Conservation (phyloP, 345 rosid species). For the Jatropha curcas region DNA sequence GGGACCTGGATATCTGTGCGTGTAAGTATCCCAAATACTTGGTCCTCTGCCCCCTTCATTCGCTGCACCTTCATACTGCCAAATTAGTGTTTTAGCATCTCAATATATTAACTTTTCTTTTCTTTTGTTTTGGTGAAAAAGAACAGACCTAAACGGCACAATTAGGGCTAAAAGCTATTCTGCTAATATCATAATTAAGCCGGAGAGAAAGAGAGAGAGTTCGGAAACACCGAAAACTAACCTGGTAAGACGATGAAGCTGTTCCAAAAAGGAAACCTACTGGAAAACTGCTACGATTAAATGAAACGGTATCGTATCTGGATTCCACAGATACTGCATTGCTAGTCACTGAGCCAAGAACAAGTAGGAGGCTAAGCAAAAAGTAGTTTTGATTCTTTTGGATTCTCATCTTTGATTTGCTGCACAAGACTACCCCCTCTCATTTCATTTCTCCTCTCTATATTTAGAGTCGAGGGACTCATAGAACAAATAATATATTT, state of each 20-base stretch:
- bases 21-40: conserved; percentile 24
- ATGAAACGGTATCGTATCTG: neutral
- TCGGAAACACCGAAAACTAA: neutral
- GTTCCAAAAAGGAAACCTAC: conserved; percentile 20
- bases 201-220: too few species aligned
- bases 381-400: neutral
- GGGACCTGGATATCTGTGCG: conserved; percentile 5
- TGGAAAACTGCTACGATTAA: conserved; percentile 23
- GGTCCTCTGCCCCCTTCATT: conserved; percentile 23
- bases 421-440: neutral
- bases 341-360: neutral
- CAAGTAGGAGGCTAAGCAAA: neutral
- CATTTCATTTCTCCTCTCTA: neutral
- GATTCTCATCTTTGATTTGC: conserved; percentile 1
- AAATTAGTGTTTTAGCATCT: too few species aligned
- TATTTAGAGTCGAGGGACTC: neutral
- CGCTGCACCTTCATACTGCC: conserved; percentile 31
- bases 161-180: too few species aligned
- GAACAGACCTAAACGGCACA: too few species aligned
- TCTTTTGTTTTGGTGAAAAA: too few species aligned
- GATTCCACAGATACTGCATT: neutral
- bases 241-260: conserved; percentile 28
- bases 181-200: too few species aligned
- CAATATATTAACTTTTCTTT: too few species aligned
- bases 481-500: too few species aligned